Conservation (phyloP, 495 filamentous ascomycete species). For the Geoglossum glabrum region DNA sequence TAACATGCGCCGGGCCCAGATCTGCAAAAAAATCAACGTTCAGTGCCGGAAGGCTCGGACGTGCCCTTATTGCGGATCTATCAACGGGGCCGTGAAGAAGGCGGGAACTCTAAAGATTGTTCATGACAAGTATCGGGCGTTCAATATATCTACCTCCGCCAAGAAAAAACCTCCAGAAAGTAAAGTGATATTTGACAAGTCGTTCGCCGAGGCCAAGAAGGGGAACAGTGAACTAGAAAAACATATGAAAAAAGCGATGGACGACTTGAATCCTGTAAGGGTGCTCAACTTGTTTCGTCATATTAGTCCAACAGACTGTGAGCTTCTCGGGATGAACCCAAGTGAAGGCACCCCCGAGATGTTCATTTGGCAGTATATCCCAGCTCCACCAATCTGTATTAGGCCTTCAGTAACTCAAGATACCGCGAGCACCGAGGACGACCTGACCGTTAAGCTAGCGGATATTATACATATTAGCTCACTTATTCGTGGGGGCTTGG, state of each 20-base stretch:
- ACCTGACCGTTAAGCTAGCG: constrained; percentile 81
- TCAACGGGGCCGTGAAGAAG: constrained; percentile 84
- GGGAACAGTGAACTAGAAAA: constrained; percentile 68
- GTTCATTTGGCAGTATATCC: constrained; percentile 94
- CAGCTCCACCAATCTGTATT: constrained; percentile 82
- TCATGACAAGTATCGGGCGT: constrained; percentile 81
- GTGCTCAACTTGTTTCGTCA: constrained; percentile 80
- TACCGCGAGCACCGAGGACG: constrained; percentile 79
- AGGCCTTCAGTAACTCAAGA: constrained; percentile 86
- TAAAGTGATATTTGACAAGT: constrained; percentile 66
- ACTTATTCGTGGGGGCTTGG: constrained; percentile 55
- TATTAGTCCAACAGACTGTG: constrained; percentile 70
- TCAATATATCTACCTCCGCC: constrained; percentile 63
- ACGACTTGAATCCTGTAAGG: constrained; percentile 78
- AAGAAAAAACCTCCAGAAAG: constrained; percentile 61
- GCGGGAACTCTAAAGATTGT: constrained; percentile 69
- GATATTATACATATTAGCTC: constrained; percentile 85
- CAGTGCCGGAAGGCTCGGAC: constrained; percentile 67
- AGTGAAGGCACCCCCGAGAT: constrained; percentile 79
- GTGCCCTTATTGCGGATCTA: constrained; percentile 52
- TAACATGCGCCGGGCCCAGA: constrained; percentile 54
- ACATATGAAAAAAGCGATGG: constrained; percentile 72
- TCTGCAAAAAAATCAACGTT: constrained; percentile 71
- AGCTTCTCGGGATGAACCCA: constrained; percentile 73
- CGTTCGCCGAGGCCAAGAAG: constrained; percentile 56